A percentile compares a stretch with the other conserved stretches of the same genome.
These are phyloP conservation scores for Nakazawaea populi DNA, from an alignment of 805 yeast species.

Conservation along the genomic window DNA sequence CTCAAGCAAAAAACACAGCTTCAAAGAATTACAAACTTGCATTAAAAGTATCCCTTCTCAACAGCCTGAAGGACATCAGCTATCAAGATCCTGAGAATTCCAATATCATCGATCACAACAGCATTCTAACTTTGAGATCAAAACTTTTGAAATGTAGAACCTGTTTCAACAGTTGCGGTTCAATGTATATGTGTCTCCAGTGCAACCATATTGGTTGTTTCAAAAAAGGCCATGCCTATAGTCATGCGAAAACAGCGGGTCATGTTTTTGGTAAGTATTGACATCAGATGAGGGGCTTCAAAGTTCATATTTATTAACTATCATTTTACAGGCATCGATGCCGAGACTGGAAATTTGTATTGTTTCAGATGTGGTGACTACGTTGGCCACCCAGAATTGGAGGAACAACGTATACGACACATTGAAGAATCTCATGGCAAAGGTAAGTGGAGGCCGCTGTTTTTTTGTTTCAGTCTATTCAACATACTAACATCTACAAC, in stretches of 20 bases:
- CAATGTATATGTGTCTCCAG: conserved; percentile 61
- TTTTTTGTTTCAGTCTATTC: background rate
- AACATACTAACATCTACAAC: conserved; percentile 1
- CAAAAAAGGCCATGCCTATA: conserved; percentile 37
- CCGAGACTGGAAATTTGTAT: conserved; percentile 59
- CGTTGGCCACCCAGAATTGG: conserved; percentile 55
- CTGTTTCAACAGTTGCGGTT: conserved; percentile 36
- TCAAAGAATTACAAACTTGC: conserved; percentile 46
- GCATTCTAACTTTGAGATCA: conserved; percentile 35
- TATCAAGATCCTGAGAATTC: conserved; percentile 33
- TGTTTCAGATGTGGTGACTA: conserved; percentile 79
- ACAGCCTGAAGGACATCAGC: conserved; percentile 11
- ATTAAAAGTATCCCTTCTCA: conserved; percentile 34
- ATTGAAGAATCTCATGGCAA: conserved; percentile 18
- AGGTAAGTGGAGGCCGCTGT: conserved; percentile 4
- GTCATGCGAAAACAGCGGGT: conserved; percentile 39
- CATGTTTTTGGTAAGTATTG: conserved; percentile 44
- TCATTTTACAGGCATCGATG: conserved; percentile 40
- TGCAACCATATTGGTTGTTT: conserved; percentile 76
- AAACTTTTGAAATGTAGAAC: conserved; percentile 44
- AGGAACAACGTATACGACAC: conserved; percentile 36
- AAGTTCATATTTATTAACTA: conserved; percentile 29
- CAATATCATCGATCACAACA: conserved; percentile 27
- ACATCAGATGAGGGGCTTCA: conserved; percentile 18
- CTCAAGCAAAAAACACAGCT: conserved; percentile 44